Conservation (phyloP, 2,329 filamentous ascomycete species). For the Pleomassaria siparia region DNA sequence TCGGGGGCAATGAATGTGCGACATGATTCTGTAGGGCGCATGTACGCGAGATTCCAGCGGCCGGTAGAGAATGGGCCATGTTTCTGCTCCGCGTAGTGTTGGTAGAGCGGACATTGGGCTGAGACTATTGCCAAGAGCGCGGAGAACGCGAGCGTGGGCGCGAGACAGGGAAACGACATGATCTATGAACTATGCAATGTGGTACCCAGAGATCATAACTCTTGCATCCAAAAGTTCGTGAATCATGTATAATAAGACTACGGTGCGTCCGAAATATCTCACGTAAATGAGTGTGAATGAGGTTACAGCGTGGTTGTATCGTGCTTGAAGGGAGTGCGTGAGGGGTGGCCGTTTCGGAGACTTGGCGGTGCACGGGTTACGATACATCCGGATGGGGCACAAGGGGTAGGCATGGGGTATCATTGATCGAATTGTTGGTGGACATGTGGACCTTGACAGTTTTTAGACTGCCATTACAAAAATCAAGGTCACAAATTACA, state of each 20-base stretch:
- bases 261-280: no score
- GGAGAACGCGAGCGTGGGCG: no score
- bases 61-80: conserved; percentile 48
- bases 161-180: not conserved
- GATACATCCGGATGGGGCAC: not conserved
- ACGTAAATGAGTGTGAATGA: not conserved
- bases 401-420: not conserved
- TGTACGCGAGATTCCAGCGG: conserved; percentile 46
- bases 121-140: conserved; percentile 4
- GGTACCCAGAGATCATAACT: not conserved
- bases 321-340: not conserved
- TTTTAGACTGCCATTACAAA: no score
- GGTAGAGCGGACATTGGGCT: conserved; percentile 48
- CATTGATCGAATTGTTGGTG: not conserved
- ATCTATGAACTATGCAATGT: not conserved
- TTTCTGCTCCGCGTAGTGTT: conserved; percentile 39
- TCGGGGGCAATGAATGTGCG: conserved; percentile 48
- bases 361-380: conserved; percentile 1
- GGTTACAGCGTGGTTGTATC: no score
- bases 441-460: no score
- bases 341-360: not conserved
- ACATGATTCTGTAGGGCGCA: conserved; percentile 47
- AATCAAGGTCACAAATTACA: not conserved
- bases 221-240: no score
- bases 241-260: no score